Evolutionary conservation across 73 alveolate genomes (phyloP).

Genomic region (Paramecium bursaria): DNA sequence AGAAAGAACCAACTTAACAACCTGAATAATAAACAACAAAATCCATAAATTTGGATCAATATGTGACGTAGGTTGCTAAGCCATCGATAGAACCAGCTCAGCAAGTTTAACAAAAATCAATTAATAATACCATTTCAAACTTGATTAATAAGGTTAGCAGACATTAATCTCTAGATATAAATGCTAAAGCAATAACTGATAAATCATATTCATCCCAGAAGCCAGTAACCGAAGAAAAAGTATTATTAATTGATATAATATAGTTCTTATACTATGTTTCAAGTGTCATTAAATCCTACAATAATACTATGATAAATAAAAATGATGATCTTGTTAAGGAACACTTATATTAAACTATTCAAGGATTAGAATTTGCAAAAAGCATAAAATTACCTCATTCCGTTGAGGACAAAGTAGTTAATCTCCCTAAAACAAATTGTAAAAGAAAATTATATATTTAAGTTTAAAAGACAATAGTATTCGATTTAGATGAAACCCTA

Average conservation of each 20-base stretch:
- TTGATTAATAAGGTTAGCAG: neutral
- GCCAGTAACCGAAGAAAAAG: conserved; percentile 39
- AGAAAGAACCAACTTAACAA: conserved; percentile 28
- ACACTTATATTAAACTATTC: conserved; percentile 53
- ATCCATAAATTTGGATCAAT: conserved; percentile 31
- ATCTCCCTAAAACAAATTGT: conserved; percentile 56
- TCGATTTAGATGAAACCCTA: conserved; percentile 71
- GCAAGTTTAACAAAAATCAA: neutral
- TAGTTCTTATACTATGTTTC: conserved; percentile 46
- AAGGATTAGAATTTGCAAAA: conserved; percentile 64
- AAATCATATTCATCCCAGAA: conserved; percentile 41
- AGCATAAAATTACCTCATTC: conserved; percentile 27
- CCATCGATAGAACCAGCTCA: neutral
- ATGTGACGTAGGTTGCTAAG: conserved; percentile 27
- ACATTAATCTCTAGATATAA: conserved; percentile 52
- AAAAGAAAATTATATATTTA: conserved; percentile 42
- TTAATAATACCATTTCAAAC: neutral
- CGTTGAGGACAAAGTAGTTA: conserved; percentile 56
- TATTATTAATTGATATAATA: neutral
- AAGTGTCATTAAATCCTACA: conserved; percentile 21
- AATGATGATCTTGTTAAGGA: conserved; percentile 56
- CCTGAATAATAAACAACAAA: conserved; percentile 12
- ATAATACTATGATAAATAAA: neutral
- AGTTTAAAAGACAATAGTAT: conserved; percentile 59
- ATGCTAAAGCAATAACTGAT: neutral